Evolutionary conservation across 495 filamentous ascomycete species (phyloP).

Genomic region (Lindgomyces ingoldianus): DNA sequence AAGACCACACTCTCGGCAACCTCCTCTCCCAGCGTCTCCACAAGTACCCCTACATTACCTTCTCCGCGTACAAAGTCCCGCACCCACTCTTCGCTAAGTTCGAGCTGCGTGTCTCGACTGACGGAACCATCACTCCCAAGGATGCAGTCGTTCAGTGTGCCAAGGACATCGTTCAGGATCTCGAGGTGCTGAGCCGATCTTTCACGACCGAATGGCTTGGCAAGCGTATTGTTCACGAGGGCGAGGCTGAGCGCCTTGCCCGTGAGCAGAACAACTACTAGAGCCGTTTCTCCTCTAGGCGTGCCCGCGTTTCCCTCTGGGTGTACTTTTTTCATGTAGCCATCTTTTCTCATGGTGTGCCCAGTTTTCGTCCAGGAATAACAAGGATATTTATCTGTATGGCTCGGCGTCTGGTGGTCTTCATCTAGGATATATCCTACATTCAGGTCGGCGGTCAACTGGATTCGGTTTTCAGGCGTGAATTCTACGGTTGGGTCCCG

Average conservation of each 20-base stretch:
- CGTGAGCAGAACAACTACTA: slow-evolving; percentile 23
- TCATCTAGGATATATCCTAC: no score
- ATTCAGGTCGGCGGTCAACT: no score
- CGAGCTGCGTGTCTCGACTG: slow-evolving; percentile 86
- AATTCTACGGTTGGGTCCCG: no score
- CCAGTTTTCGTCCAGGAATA: no score
- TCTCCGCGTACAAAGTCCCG: slow-evolving; percentile 80
- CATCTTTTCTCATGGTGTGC: no score
- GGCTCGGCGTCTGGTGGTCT: no score
- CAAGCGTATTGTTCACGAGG: slow-evolving; percentile 66
- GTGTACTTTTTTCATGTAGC: no score
- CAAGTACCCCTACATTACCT: slow-evolving; percentile 73
- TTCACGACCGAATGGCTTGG: slow-evolving; percentile 96
- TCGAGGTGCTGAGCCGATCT: slow-evolving; percentile 74
- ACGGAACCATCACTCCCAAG: slow-evolving; percentile 81
- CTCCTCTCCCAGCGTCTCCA: slow-evolving; percentile 79
- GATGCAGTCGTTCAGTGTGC: slow-evolving; percentile 79
- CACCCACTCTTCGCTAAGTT: slow-evolving; percentile 87
- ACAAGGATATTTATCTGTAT: no score
- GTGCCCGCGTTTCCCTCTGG: no score
- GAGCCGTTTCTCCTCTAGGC: background rate
- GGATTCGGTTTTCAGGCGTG: no score
- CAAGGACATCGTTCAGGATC: slow-evolving; percentile 73
- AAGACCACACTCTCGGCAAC: slow-evolving; percentile 96
- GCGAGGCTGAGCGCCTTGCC: slow-evolving; percentile 26